These are phyloP conservation scores for Hypericum perforatum DNA, from an alignment of 345 rosid genomes.

Conservation along the genomic window DNA sequence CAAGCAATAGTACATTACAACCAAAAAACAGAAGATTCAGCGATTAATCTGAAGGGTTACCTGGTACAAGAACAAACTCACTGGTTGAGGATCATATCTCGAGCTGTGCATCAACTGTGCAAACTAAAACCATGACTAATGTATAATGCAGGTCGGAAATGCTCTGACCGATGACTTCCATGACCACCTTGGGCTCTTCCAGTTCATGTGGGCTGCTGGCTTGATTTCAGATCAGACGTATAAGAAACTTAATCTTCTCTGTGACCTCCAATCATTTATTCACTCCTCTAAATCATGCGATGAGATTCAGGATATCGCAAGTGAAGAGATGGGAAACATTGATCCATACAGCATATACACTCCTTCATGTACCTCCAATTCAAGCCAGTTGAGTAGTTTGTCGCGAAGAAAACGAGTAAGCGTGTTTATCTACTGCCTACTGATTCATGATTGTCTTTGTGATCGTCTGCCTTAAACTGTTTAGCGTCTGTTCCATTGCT, in stretches of 20 bases:
- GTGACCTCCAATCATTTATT: slow-evolving; percentile 63
- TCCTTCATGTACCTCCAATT: slow-evolving; percentile 48
- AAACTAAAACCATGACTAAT: slow-evolving; percentile 11
- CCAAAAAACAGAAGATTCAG: slow-evolving; percentile 24
- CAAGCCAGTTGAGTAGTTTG: slow-evolving; percentile 43
- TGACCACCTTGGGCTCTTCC: slow-evolving; percentile 71
- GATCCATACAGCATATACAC: slow-evolving; percentile 88
- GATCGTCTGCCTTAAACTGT: not conserved
- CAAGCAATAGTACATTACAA: slow-evolving; percentile 60
- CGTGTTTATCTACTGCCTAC: slow-evolving; percentile 1
- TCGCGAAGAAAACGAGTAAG: slow-evolving; percentile 57
- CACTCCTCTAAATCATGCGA: slow-evolving; percentile 56
- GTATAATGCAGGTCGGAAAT: slow-evolving; percentile 71
- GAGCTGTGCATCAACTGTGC: not conserved
- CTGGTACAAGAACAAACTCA: slow-evolving; percentile 42
- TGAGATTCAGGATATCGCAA: slow-evolving; percentile 41
- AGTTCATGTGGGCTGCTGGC: slow-evolving; percentile 79
- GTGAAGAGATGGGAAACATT: slow-evolving; percentile 61
- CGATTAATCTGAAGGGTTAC: slow-evolving; percentile 76
- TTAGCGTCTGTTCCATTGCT: not conserved
- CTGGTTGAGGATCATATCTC: not conserved
- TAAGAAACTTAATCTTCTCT: slow-evolving; percentile 44
- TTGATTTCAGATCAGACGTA: slow-evolving; percentile 84
- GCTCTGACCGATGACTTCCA: slow-evolving; percentile 81
- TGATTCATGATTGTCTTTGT: not conserved